Base-by-base conservation (phyloP, 192 early-diverging fungal species). In the Chytriomyces sp. region DNA sequence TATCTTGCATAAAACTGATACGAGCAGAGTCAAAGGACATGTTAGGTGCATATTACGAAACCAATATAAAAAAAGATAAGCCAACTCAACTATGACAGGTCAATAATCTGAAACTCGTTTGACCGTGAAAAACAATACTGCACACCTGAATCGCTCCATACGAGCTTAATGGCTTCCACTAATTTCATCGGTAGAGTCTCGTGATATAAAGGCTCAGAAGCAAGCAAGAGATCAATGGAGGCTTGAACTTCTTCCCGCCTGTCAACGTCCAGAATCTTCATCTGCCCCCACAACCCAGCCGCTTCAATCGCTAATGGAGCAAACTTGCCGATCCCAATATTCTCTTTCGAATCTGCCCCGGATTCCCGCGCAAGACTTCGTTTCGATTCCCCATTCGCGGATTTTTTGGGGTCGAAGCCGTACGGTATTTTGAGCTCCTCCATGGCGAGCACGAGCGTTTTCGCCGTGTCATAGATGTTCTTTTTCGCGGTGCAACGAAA, bases 371-470 rank as follows among this genome's bases (percentile, higher is more conserved):
- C 17, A 2, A 49, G 44, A 57, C 53, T 30, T 33, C 17, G 19
- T 22, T 30, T 33, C 19, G 64, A 12, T 26, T 25, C 28, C 41
- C 52, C 31, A 26, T 65, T 26, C 39, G 33, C 65, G 19, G 14
- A 39, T 55, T 31, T 25, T 62, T 28, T 54, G 52, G 64, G 30
- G 44, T 74, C 59, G 39, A 59, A 41, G 37, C 41, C 59, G 38
- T 74, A 60, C 14, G 70, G 33, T 10, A 81, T 59, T 5, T 54
- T 41, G 12, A 82, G 57, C 33, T 74, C 86, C 36, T 86, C 88
- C 96, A 98, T 98, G n/a, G 95, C 96, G 70, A 96, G 94, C n/a
- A 96, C 80, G 71, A 97, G 93, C 55, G 93, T 93, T 52, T 91
- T 88, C 92, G 94, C 94, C 38, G 93, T 94, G 85, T 95, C 93